Evolutionary conservation across 1,284 basidiomycete species (phyloP), one percentile per base, ranked within the genome.

Genomic region (Irpex sp.): DNA sequence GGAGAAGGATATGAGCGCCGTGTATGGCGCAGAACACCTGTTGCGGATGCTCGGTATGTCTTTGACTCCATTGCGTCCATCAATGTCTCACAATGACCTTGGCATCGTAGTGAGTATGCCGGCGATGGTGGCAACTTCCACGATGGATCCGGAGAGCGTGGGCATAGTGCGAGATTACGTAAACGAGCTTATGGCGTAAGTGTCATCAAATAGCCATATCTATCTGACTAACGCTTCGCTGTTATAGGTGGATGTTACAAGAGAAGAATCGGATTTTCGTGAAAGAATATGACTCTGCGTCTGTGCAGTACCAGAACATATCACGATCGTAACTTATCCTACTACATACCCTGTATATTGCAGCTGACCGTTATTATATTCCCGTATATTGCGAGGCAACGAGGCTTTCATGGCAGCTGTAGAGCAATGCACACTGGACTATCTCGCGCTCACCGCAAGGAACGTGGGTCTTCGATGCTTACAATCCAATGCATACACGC

Each of bases 21-120:
- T 98, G 17, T 99, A 99, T 71, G 97, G 97, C 0, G 95, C 94
- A 3, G 97, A 99, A 74, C 97, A 99, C 76, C 75, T 99, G 13
- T 75, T 98, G 64, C 81, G 97, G 59, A 89, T 99, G 82, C 83
- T 99, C 67, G 96, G 96, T 97, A 68, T 65, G 88, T 58, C 81
- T 37, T 15, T 19, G 34, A 48, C 63, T 58, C 5, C 31, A 26
- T 17, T 49, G 51, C 21, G 54, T n/a, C 6, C 11, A 31, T 38
- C 37, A 19, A 5, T 48, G 26, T 36, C 47, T 63, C 13, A 21
- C 37, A 13, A 68, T 76, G 83, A 62, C 79, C 77, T 17, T 8
- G 21, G 2, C 26, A 13, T 26, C 1, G 73, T 77, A 85, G 91
- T 92, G 71, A 87, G 82, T 62, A 75, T 92, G 44, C 91, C 91